These are phyloP conservation scores for Oxytropis ochrocephala DNA, from an alignment of 306 rosid species.

Conservation along the genomic window DNA sequence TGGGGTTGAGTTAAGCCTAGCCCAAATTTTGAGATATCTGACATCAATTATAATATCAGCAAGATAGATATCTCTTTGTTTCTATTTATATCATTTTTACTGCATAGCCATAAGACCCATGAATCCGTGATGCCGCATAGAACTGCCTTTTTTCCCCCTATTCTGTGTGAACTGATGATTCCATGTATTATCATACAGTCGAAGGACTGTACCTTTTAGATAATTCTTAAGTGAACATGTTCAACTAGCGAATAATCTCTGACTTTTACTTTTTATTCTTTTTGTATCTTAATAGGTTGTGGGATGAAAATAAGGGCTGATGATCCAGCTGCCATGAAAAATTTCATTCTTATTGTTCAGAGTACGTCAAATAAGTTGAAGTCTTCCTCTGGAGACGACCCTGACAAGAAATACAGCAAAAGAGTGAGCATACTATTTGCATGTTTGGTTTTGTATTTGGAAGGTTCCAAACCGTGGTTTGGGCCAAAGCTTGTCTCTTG, in stretches of 20 bases:
- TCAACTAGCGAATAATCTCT: background rate
- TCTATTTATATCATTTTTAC: background rate
- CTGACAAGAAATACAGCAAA: conserved; percentile 44
- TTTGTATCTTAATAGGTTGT: conserved; percentile 51
- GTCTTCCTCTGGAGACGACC: conserved; percentile 41
- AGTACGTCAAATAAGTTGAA: conserved; percentile 64
- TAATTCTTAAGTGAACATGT: background rate
- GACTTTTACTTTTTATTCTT: background rate
- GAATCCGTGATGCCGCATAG: background rate
- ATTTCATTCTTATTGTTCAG: conserved; percentile 66
- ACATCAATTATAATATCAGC: background rate
- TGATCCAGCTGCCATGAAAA: conserved; percentile 83
- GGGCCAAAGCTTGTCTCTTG: background rate
- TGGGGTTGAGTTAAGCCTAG: background rate
- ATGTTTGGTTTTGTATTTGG: background rate
- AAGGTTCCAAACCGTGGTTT: background rate
- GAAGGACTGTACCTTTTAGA: conserved; percentile 3
- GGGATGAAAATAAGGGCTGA: conserved; percentile 96
- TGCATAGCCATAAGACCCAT: background rate
- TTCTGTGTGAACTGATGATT: background rate
- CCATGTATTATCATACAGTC: background rate
- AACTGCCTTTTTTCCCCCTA: background rate
- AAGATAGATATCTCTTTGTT: background rate
- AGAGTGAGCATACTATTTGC: conserved; percentile 50
- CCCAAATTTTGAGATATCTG: background rate